These are phyloP conservation scores for Eimeria brunetti DNA, from an alignment of 169 alveolate species.

Conservation along the genomic window DNA sequence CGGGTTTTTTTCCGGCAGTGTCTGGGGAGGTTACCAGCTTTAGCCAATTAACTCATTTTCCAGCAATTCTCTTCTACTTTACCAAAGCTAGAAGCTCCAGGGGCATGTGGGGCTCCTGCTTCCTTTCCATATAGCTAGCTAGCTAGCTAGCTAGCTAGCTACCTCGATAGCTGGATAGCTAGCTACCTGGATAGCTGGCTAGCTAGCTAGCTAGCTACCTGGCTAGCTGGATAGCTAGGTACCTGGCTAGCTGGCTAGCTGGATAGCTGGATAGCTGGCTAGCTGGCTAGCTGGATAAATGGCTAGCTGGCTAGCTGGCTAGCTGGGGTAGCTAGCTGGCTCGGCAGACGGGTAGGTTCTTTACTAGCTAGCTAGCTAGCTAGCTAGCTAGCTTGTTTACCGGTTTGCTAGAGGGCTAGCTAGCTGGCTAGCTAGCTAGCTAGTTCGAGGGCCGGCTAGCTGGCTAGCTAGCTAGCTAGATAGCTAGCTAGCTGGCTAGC, in stretches of 20 bases:
- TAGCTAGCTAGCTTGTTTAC: too few species aligned
- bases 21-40: neutral
- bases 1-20: neutral
- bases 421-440: too few species aligned
- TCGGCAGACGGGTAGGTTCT: neutral
- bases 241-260: slow-evolving; percentile 2
- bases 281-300: neutral
- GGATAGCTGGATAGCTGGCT: too few species aligned
- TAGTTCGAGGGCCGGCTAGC: too few species aligned
- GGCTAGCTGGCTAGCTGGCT: neutral
- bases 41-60: neutral
- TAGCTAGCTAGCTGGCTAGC: too few species aligned
- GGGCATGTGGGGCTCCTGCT: slow-evolving; percentile 58
- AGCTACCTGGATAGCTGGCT: neutral
- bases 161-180: neutral
- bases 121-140: slow-evolving; percentile 11
- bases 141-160: slow-evolving; percentile 9
- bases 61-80: neutral
- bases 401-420: too few species aligned
- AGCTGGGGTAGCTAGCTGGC: slow-evolving; percentile 1
- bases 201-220: neutral
- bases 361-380: too few species aligned
- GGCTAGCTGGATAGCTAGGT: neutral
- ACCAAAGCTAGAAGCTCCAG: slow-evolving; percentile 4
- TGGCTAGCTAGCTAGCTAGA: too few species aligned